Evolutionary conservation across 2,329 filamentous ascomycete genomes (phyloP), one percentile per base, ranked within the genome.

Genomic region (Xylaria sp.): DNA sequence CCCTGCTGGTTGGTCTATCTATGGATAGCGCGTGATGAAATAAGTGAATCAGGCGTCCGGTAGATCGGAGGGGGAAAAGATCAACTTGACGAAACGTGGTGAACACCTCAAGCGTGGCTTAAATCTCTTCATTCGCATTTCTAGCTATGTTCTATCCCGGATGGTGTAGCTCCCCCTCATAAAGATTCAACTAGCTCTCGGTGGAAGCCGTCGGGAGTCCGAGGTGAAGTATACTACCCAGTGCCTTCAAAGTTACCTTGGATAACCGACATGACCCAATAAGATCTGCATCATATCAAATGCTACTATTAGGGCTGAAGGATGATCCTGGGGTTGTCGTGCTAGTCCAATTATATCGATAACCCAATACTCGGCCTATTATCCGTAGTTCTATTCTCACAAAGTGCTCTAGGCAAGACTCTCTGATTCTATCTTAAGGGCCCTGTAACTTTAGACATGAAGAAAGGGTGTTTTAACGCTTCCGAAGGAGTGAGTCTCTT

Each of bases 391-490:
- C 45, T 27, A 59, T 45, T 59, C 36, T 36, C 48, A 45, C 47
- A 17, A 48, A 62, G 53, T 45, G 14, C 48, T 62, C 65, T 64
- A 30, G 48, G 63, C 7, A 58, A 42, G 32, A 53, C 56, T 32
- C 19, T 17, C 66, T 36, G 61, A 39, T 36, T 32, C 68, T 69
- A 72, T 65, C 64, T 67, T 17, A 61, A 42, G 55, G 68, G 57
- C 6, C 65, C 69, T 48, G 61, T 8, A 21, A 34, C 56, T 48
- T 79, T 80, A 27, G 85, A 82, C 30, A 82, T 83, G 74, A 98
- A 93, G 80, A 98, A 98, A 0, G 92, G 92, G 83, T 98, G 95
- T 77, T 90, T 91, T 74, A 98, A 83, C 57, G 96, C 96, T 76
- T 98, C 94, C 14, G 87, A 84, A 0, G 96, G 93, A 55, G 92